Conservation (phyloP, 179 eudicot genomes). For the Camellia oleifera region DNA sequence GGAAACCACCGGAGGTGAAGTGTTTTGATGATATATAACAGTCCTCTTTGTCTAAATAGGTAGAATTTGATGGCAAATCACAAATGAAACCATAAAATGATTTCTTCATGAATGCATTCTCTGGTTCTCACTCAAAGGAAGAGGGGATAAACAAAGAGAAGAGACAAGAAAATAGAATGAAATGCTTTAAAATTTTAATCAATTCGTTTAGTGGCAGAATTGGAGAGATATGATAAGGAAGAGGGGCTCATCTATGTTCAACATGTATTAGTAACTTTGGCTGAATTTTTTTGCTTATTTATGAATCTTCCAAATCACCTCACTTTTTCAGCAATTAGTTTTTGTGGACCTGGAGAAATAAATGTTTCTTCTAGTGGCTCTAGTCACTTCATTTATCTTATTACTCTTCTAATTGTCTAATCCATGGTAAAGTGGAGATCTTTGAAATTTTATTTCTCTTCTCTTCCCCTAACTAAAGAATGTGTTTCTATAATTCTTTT, state of each 20-base stretch:
- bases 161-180: conserved; percentile 1
- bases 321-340: not conserved
- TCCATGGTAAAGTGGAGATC: not conserved
- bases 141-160: not conserved
- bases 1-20: too few relatives aligned
- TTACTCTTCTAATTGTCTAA: conserved; percentile 2
- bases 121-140: conserved; percentile 1
- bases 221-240: not conserved
- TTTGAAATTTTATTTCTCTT: not conserved
- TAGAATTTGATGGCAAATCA: not conserved
- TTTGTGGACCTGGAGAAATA: not conserved
- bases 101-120: not conserved
- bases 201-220: not conserved
- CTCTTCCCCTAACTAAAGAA: not conserved
- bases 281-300: not conserved
- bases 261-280: not conserved
- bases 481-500: not conserved
- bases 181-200: not conserved
- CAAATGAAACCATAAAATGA: not conserved
- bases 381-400: conserved; percentile 8
- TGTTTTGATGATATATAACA: too few relatives aligned
- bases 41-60: too few relatives aligned
- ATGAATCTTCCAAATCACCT: not conserved
- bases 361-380: not conserved
- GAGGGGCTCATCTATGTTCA: not conserved